These are phyloP conservation scores for Petasospora rhodanensis DNA, from an alignment of 1,139 yeast genomes.

Conservation along the genomic window DNA sequence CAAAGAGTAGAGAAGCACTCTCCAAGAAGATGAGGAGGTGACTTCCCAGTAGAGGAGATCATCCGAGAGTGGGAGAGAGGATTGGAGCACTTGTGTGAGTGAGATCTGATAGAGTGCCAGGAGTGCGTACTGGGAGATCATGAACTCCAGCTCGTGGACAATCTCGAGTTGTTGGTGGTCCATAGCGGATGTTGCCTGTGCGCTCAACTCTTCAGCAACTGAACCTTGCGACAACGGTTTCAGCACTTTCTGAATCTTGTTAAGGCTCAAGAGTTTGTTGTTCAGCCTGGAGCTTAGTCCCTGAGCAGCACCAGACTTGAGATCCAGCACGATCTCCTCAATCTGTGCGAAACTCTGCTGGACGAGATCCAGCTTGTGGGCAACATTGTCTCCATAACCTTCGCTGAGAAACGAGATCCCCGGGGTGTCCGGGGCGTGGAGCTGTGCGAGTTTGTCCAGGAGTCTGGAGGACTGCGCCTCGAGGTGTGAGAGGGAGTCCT, in stretches of 20 bases:
- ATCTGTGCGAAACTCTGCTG: slow-evolving; percentile 9
- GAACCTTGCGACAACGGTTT: slow-evolving; percentile 27
- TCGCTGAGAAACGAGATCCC: background rate
- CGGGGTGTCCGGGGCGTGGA: slow-evolving; percentile 9
- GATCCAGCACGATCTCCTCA: slow-evolving; percentile 2
- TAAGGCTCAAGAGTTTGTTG: slow-evolving; percentile 9
- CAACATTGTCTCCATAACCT: background rate
- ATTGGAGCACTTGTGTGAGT: slow-evolving; percentile 27
- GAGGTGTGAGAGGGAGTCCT: slow-evolving; percentile 12
- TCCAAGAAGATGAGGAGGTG: slow-evolving; percentile 26
- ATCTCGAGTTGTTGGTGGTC: too few relatives aligned
- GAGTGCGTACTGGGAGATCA: slow-evolving; percentile 26
- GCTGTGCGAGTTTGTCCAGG: slow-evolving; percentile 16
- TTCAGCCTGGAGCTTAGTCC: slow-evolving; percentile 2
- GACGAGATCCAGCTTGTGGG: slow-evolving; percentile 4
- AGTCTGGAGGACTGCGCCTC: slow-evolving; percentile 15
- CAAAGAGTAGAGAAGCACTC: slow-evolving; percentile 28
- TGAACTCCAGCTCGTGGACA: slow-evolving; percentile 25
- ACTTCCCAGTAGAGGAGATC: slow-evolving; percentile 26
- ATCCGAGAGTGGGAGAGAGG: slow-evolving; percentile 31
- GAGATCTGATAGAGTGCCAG: slow-evolving; percentile 25
- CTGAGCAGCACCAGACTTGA: slow-evolving; percentile 4
- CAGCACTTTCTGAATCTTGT: slow-evolving; percentile 18
- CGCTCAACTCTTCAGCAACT: slow-evolving; percentile 20
- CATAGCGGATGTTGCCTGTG: too few relatives aligned